Conservation (phyloP, 2,329 filamentous ascomycete species). For the Phaeophleospora eucalypticola region DNA sequence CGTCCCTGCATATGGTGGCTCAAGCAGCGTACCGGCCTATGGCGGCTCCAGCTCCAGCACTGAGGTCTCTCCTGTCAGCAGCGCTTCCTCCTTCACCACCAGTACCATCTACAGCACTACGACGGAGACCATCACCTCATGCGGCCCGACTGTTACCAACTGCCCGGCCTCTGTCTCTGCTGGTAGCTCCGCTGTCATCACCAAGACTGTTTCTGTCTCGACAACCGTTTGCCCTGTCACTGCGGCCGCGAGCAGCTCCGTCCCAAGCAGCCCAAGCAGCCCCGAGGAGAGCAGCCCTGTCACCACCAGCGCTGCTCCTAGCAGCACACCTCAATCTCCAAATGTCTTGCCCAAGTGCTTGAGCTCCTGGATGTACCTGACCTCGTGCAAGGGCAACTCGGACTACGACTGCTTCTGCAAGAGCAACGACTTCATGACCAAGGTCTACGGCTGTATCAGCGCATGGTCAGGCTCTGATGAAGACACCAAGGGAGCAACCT, state of each 20-base stretch:
- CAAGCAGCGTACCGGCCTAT: slow-evolving; percentile 8
- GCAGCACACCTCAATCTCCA: slow-evolving; percentile 49
- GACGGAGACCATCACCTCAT: slow-evolving; percentile 23
- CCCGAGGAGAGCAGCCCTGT: neutral
- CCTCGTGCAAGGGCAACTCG: slow-evolving; percentile 77
- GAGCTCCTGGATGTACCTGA: slow-evolving; percentile 78
- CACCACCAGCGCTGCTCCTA: slow-evolving; percentile 12
- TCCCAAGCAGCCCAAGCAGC: slow-evolving; percentile 2
- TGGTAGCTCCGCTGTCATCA: slow-evolving; percentile 28
- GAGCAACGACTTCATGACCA: slow-evolving; percentile 67
- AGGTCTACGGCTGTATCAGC: slow-evolving; percentile 76
- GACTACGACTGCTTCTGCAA: slow-evolving; percentile 86
- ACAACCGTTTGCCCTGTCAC: slow-evolving; percentile 42
- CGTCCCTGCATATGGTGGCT: neutral
- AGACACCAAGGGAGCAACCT: slow-evolving; percentile 66
- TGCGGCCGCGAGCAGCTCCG: slow-evolving; percentile 14
- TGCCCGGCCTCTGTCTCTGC: slow-evolving; percentile 18
- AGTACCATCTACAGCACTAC: slow-evolving; percentile 23
- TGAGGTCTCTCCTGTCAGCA: slow-evolving; percentile 16
- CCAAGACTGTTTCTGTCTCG: slow-evolving; percentile 35
- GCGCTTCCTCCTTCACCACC: slow-evolving; percentile 13
- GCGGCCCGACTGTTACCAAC: slow-evolving; percentile 19
- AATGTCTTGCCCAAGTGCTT: slow-evolving; percentile 78
- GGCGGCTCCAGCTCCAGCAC: slow-evolving; percentile 12
- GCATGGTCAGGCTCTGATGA: slow-evolving; percentile 66